Conservation (phyloP, 108 stramenopile genomes). For the Cylindrotheca fusiformis region DNA sequence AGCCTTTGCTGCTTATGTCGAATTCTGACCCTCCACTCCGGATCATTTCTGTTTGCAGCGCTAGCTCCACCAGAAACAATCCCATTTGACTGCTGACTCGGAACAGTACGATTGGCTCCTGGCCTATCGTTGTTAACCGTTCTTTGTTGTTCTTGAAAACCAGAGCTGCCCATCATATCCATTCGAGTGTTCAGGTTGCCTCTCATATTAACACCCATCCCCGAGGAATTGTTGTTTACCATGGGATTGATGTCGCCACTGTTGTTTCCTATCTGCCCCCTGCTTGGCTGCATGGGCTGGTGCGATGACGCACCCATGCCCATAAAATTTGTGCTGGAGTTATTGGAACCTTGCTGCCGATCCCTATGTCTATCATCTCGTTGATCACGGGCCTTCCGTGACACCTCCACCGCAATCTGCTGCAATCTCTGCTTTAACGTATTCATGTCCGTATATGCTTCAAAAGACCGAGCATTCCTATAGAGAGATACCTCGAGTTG, state of each 20-base stretch:
- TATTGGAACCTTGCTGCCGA: constrained; percentile 12
- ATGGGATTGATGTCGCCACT: constrained; percentile 21
- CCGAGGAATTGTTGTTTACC: constrained; percentile 7
- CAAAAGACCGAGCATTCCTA: constrained; percentile 82
- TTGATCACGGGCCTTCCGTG: constrained; percentile 52
- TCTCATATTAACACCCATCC: constrained; percentile 5
- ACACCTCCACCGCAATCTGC: constrained; percentile 85
- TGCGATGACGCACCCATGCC: constrained; percentile 15
- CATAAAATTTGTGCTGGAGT: neutral
- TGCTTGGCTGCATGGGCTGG: neutral
- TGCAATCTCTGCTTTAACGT: constrained; percentile 91
- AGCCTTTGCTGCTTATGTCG: constrained; percentile 97
- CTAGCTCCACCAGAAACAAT: neutral
- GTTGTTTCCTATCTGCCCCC: constrained; percentile 1
- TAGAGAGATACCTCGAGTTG: constrained; percentile 93
- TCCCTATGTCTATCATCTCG: constrained; percentile 17
- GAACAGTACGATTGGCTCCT: neutral
- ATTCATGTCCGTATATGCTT: constrained; percentile 82
- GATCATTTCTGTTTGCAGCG: constrained; percentile 59
- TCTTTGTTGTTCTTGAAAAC: constrained; percentile 3
- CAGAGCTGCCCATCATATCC: constrained; percentile 7
- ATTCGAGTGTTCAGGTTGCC: neutral
- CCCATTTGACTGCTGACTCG: neutral
- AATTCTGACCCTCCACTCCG: constrained; percentile 86
- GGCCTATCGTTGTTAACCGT: constrained; percentile 7